A percentile compares a stretch with the other conserved stretches of the same genome.
Conservation (phyloP, 2,329 filamentous ascomycete species). For the Alternaria triticimaculans region DNA sequence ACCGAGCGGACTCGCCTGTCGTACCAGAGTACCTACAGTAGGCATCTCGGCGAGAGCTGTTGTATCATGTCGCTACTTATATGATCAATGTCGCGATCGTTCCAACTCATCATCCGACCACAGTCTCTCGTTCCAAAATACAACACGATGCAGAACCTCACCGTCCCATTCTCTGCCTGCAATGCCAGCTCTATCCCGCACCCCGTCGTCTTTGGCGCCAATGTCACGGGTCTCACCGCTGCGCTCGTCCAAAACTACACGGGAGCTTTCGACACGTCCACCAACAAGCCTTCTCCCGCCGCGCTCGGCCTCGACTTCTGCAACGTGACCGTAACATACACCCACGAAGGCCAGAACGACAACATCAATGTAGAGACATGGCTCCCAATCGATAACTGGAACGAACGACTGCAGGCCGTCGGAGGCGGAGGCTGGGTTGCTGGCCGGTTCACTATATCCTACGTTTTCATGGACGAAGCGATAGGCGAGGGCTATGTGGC, state of each 20-base stretch:
- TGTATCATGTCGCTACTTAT: background rate
- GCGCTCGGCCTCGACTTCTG: constrained; percentile 22
- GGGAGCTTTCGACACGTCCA: constrained; percentile 13
- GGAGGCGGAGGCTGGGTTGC: constrained; percentile 28
- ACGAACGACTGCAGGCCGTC: constrained; percentile 20
- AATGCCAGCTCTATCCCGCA: constrained; percentile 8
- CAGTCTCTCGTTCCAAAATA: background rate
- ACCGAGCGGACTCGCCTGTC: background rate
- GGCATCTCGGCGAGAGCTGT: background rate
- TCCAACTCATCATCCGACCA: background rate
- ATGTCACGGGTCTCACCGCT: constrained; percentile 19
- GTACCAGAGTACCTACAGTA: background rate
- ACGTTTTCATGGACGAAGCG: constrained; percentile 21
- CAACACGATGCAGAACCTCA: background rate
- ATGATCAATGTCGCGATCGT: background rate
- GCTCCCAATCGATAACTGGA: constrained; percentile 38
- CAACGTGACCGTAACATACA: constrained; percentile 48
- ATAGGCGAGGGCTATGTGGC: constrained; percentile 33
- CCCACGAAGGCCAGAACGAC: constrained; percentile 47
- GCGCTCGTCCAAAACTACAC: constrained; percentile 19
- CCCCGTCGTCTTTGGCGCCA: constrained; percentile 15
- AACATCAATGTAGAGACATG: constrained; percentile 32
- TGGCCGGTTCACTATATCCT: constrained; percentile 25
- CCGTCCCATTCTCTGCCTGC: constrained; percentile 3
- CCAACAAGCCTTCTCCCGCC: constrained; percentile 8